Evolutionary conservation across 352 stramenopile genomes (phyloP), one percentile per base, ranked within the genome.

Genomic region (Phytophthora chlamydospora): DNA sequence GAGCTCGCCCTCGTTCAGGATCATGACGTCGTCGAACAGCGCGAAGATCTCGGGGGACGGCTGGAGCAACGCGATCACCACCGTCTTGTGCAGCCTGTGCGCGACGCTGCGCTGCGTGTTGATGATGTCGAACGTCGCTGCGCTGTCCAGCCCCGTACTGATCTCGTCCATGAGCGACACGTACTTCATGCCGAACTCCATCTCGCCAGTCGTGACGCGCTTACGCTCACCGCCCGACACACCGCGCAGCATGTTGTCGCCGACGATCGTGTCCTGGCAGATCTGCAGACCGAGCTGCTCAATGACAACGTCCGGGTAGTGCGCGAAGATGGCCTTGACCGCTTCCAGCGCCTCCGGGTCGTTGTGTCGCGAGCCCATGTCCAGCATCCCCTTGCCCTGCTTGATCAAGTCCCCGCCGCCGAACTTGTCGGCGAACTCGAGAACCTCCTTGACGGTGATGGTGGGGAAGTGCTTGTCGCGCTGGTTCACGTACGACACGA

Each of bases 91-190:
- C 2, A 74, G 50, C 21, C 36, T 74, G 16, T 47, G 43, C n/a
- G 66, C 66, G 0, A 71, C 45, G 13, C 61, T 62, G 35, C 66
- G 66, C 46, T 74, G 66, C 6, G 60, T 74, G 40, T 64, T 68
- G 46, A 74, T 68, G 50, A 74, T 74, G 41, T 74, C 66, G 46
- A 55, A 75, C 8, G 65, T 78, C 62, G 92, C 31, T 84, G 71
- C 47, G 92, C 69, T 71, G 88, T 91, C 52, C 73, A 98, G 76
- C 3, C 95, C 95, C 12, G 91, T 98, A 59, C 82, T 96, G 63
- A 98, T 97, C 76, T 96, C 87, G 66, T 98, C 93, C 65, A 87
- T 85, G 21, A 94, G 83, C 24, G 78, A 56, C 24, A 97, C 76
- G 46, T 71, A 80, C 58, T 85, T 80, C 41, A 76, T 70, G 31